Base-by-base conservation (phyloP, 2,329 filamentous ascomycete species). In the Cercospora janseana region DNA sequence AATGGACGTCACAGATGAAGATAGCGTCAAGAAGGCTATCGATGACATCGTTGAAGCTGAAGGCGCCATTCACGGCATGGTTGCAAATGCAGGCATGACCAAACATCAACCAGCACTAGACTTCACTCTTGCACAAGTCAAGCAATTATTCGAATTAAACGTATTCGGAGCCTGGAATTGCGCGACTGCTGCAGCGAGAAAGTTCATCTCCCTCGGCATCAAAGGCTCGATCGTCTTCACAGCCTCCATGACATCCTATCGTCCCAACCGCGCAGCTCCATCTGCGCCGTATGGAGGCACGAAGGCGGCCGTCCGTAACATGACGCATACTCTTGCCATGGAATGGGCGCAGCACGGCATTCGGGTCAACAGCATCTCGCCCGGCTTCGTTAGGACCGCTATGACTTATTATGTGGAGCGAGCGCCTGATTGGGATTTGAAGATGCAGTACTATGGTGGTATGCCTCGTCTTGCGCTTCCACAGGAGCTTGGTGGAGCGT, bases 371-470 rank as follows among this genome's bases (percentile, higher is more conserved):
- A 60, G 57, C 27, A 60, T 68, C 38, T 62, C 57, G 35, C 64
- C 65, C 7, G 65, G 65, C 7, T 66, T 64, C 35, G 65, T 67
- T n/a, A 59, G 54, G 48, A 67, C 64, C 5, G 68, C 66, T 3
- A 75, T 75, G 73, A 75, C 72, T 2, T 75, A 77, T 59, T 77
- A 71, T 61, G 71, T 78, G 3, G 73, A 75, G 15, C 68, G 70
- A 42, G 70, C 74, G 42, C 69, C 71, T 0, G 76, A 79, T 52
- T 79, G 75, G 73, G 72, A 76, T 40, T 62, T 74, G 52, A 76
- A 79, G 65, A 69, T 79, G 57, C 72, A 76, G 62, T 79, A 79
- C 58, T 79, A 79, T 57, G 75, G 77, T 6, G 77, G 75, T 1
- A 76, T 80, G 66, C 74, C 75, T 3, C 66, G 76, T 13, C 56